These are phyloP conservation scores for Leccinum subrobustum DNA, from an alignment of 1,284 basidiomycete genomes.

Conservation along the genomic window DNA sequence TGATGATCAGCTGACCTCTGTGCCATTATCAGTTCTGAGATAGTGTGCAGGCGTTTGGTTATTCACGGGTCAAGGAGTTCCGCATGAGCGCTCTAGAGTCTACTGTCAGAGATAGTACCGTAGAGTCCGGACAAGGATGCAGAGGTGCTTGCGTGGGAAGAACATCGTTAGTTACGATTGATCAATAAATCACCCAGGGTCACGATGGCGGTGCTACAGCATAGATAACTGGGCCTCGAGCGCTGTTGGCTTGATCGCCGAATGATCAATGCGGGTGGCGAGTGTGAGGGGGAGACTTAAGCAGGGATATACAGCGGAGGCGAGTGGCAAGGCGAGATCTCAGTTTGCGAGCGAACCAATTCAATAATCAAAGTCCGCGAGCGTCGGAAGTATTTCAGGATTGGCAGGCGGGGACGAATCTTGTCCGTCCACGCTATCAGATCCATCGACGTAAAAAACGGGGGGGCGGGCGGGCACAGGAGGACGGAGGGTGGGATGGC, in stretches of 20 bases:
- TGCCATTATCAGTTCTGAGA: slow-evolving; percentile 11
- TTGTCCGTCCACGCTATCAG: slow-evolving; percentile 2
- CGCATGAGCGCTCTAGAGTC: not conserved
- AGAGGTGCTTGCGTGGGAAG: slow-evolving; percentile 1
- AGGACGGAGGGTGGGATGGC: slow-evolving; percentile 2
- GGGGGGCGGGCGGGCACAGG: not conserved
- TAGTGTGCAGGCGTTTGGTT: slow-evolving; percentile 3
- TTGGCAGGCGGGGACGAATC: slow-evolving; percentile 7
- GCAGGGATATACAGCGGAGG: not conserved
- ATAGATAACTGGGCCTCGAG: slow-evolving; percentile 10
- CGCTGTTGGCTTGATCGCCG: slow-evolving; percentile 13
- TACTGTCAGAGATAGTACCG: not conserved
- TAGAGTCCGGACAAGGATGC: not conserved
- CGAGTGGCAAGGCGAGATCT: not conserved
- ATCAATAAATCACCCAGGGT: not conserved
- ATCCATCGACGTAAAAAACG: slow-evolving; percentile 22
- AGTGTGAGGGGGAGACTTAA: not conserved
- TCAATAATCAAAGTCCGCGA: slow-evolving; percentile 26
- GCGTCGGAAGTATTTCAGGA: slow-evolving; percentile 25
- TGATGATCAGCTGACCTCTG: slow-evolving; percentile 23
- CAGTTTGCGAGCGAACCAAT: not conserved
- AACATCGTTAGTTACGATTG: not conserved
- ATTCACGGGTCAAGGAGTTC: slow-evolving; percentile 8
- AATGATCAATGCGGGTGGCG: slow-evolving; percentile 14
- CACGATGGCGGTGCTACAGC: slow-evolving; percentile 17